Evolutionary conservation across 257 asterid genomes (phyloP), one percentile per base, ranked within the genome.

Genomic region (Lavandula angustifolia): DNA sequence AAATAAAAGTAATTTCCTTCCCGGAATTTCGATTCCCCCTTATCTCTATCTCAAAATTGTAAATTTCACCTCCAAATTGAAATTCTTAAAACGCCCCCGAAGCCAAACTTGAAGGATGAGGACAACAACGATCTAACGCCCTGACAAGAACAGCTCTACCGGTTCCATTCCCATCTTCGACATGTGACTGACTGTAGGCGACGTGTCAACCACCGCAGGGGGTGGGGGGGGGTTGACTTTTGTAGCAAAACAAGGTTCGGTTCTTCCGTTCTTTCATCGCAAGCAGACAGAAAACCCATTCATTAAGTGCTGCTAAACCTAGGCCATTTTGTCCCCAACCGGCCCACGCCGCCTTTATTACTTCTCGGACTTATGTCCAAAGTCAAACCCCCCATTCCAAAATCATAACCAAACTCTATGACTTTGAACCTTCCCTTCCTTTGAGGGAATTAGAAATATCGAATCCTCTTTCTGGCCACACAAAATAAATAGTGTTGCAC

Each of bases 141-240:
- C 68, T 11, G 57, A 47, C 67, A 68, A 44, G 52, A 66, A 73
- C 75, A 66, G 60, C 42, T 56, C 53, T 38, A 79, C 64, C 76
- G 63, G 74, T 40, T 70, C 68, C 78, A 68, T 70, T 69, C 18
- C 27, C 74, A 60, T 46, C 65, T 40, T 17, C 69, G 64, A 29
- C 82, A 76, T 55, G 77, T 78, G 79, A 70, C 17, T 54, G 77
- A 22, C 27, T 22, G 27, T 22, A 22, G 27, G 27, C 27, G 27
- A 22, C 2, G 27, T 38, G 52, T 43, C 69, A 67, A 14, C 65
- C 47, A 42, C 68, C 33, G 46, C 69, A 55, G 4, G 46, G 56
- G 72, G 55, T 2, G 42, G 13, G 70, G 27, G 37, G 52, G 73
- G 68, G 83, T 84, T 86, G 91, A 86, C 95, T 84, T 86, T 78